These are phyloP conservation scores for Mercurialis annua DNA, from an alignment of 345 rosid genomes.

Conservation along the genomic window DNA sequence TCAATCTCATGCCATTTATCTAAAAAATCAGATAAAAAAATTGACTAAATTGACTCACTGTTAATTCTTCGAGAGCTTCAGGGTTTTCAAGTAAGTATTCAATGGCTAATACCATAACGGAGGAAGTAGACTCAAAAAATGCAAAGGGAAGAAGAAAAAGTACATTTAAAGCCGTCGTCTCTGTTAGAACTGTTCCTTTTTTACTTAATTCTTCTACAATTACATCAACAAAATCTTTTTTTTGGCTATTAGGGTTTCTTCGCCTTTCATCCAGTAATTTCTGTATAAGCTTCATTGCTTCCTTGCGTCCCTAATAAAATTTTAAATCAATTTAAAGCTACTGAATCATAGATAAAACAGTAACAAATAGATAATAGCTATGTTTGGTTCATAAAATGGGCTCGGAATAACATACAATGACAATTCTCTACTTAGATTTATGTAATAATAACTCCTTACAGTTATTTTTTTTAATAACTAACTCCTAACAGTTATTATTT, in stretches of 20 bases:
- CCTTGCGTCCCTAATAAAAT: background rate
- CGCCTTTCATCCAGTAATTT: background rate
- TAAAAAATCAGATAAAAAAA: too few species aligned
- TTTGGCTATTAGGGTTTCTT: background rate
- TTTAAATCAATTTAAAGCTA: too few species aligned
- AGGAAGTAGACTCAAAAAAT: background rate
- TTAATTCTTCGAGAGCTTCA: background rate
- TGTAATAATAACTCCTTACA: too few species aligned
- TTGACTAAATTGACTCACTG: background rate
- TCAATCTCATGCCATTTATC: too few species aligned
- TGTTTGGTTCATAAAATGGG: too few species aligned
- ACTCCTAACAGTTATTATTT: too few species aligned
- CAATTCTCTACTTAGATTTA: too few species aligned
- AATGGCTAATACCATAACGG: background rate
- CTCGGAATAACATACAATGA: too few species aligned
- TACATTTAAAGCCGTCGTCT: background rate
- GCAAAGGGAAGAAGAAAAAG: constrained; percentile 1
- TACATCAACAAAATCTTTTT: constrained; percentile 3
- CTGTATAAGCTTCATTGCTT: background rate
- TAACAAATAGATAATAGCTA: too few species aligned
- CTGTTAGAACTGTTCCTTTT: background rate
- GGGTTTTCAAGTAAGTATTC: background rate
- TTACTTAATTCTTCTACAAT: background rate
- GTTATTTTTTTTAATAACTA: too few species aligned
- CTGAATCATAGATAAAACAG: too few species aligned